Evolutionary conservation across 768 basidiomycete genomes (phyloP), one percentile per base, ranked within the genome.

Genomic region (Tulasnella sp.): DNA sequence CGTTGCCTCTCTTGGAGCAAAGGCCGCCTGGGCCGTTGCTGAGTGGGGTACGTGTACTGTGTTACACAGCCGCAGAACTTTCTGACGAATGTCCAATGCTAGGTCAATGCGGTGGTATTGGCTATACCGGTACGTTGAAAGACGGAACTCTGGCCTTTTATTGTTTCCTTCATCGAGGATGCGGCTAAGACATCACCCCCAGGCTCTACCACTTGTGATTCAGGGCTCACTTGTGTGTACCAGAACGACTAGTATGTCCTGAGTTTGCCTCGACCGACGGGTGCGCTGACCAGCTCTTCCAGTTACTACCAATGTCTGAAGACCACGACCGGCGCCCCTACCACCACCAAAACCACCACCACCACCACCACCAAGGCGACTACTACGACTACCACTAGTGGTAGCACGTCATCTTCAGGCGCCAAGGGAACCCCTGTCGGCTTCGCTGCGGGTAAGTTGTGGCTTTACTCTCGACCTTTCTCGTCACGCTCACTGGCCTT

Each of bases 341-440:
- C 55, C 1, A 6, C 13, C 2, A 26, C n/a, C 35, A 35, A 35
- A 5, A 35, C 35, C 5, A 10, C 57, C 4, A 35, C 29, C n/a
- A n/a, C n/a, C 0, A 15, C 61, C 4, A 67, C 61, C 2, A 67
- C 61, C 4, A 67, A 9, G 26, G 32, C 61, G 0, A 67, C 29
- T 0, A 35, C 5, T 0, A 67, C 61, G 2, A 67, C 61, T 16
- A 67, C 61, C 3, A 67, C 61, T 6, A 35, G 29, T 32, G 26
- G 26, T 0, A 67, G 61, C 32, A 67, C 61, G 29, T 67, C 61
- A 11, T 67, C 61, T 0, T 67, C 61, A 10, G 61, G 61, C 32
- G 61, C 61, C 26, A 67, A 67, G 32, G 61, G 61, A 67, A 67
- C 61, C 11, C 61, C 61, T 67, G 29, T 67, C 61, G 61, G 61